Base-by-base conservation (phyloP, 768 basidiomycete genomes). In the Agaricus blazei region DNA sequence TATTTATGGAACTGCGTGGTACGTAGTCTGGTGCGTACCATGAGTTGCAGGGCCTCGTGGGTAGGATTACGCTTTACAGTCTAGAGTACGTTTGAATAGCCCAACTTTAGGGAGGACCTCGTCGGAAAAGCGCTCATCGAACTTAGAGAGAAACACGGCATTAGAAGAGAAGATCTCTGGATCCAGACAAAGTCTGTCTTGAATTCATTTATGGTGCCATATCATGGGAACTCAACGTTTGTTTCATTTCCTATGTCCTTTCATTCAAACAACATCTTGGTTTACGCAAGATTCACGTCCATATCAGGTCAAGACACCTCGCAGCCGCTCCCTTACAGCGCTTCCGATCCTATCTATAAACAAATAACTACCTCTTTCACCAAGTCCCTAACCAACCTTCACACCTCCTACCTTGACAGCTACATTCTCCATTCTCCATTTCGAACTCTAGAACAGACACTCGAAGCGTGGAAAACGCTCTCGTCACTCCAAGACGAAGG, bases 391-490 rank as follows among this genome's bases (percentile, higher is more conserved):
- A 64, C 67, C 48, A 86, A 93, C 61, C 77, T 94, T 8, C 76
- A 75, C 31, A 88, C 90, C 1, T 77, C 78, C 8, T 90, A 89
- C 63, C 69, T 94, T 52, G 92, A 93, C 64, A 83, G 84, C 58
- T 86, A 90, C 58, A 71, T 93, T 49, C 76, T 94, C 5, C 92
- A 94, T 65, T 87, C 86, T 0, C 90, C 90, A 1, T 66, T 91
- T 45, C 74, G 68, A 1, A 85, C 80, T 0, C 66, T 77, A 14
- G 71, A 78, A 23, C 70, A 79, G 54, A 92, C 88, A 1, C 63
- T 88, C 36, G 79, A 83, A 59, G 90, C 90, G 0, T 92, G 89
- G 83, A 71, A 70, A 9, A 73, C 75, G 0, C 78, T 93, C 7
- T 77, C 82, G 34, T 63, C 69, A 2, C 72, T 89, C 51, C 85